Percentiles rank a stretch among this genome's conserved stretches.
Evolutionary conservation across 2,329 filamentous ascomycete genomes (phyloP).

Genomic region (Fusarium subtropicale): DNA sequence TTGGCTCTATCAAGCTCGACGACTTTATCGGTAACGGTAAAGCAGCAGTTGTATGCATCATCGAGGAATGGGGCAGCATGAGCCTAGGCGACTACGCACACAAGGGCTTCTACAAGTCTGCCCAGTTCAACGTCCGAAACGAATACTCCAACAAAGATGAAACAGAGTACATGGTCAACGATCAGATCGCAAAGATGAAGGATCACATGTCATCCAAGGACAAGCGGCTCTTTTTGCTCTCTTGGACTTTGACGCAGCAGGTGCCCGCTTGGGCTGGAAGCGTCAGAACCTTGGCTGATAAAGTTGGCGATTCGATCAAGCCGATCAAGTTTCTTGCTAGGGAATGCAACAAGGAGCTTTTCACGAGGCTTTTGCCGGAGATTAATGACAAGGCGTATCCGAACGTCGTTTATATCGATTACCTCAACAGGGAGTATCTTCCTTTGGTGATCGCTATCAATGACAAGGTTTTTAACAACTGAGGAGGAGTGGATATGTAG

Average conservation of each 20-base stretch:
- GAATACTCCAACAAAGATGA: constrained; percentile 25
- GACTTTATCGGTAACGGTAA: constrained; percentile 8
- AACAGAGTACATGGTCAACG: not conserved
- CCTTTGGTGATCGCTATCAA: constrained; percentile 18
- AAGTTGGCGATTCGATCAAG: not conserved
- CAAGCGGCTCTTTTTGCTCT: constrained; percentile 9
- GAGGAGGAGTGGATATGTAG: not conserved
- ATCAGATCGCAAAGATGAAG: constrained; percentile 20
- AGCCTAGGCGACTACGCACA: not conserved
- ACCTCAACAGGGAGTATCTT: constrained; percentile 14
- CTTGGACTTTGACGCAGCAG: constrained; percentile 17
- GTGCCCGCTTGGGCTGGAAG: constrained; percentile 3
- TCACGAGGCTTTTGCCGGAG: constrained; percentile 1
- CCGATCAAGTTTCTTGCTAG: constrained; percentile 4
- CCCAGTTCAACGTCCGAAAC: constrained; percentile 14
- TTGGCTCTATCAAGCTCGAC: not conserved
- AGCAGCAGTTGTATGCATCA: not conserved
- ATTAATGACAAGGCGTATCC: constrained; percentile 9
- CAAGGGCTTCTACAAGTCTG: constrained; percentile 15
- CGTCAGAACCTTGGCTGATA: not conserved
- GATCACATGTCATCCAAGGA: constrained; percentile 18
- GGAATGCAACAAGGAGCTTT: constrained; percentile 18
- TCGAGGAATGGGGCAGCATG: constrained; percentile 12
- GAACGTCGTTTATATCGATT: constrained; percentile 23
- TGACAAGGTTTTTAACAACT: constrained; percentile 22